Evolutionary conservation across 139 green algal species (phyloP).

Genomic region (Coccomyxa sp.): DNA sequence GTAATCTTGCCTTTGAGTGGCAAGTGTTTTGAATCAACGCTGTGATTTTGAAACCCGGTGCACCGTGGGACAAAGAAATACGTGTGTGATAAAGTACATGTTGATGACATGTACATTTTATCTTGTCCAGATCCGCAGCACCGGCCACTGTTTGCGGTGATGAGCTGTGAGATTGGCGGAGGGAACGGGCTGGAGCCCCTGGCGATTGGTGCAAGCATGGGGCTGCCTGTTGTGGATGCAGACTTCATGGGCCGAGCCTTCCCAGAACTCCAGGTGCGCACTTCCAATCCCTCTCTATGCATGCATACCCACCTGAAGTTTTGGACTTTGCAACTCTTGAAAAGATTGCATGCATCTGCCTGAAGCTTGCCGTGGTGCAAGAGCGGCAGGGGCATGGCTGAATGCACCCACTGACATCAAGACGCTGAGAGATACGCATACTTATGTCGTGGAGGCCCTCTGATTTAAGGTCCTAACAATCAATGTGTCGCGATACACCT

Average conservation of each 20-base stretch:
- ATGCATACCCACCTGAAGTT: neutral
- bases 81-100: too few relatives aligned
- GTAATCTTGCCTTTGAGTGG: too few relatives aligned
- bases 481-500: too few relatives aligned
- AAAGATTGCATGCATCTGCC: neutral
- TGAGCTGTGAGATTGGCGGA: constrained; percentile 41
- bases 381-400: too few relatives aligned
- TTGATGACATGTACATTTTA: neutral
- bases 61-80: too few relatives aligned
- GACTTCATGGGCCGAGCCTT: constrained; percentile 50
- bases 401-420: too few relatives aligned
- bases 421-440: too few relatives aligned
- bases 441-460: too few relatives aligned
- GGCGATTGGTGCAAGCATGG: constrained; percentile 17
- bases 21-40: too few relatives aligned
- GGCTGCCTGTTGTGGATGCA: constrained; percentile 38
- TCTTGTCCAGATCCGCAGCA: neutral
- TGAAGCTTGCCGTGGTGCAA: neutral
- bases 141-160: constrained; percentile 14
- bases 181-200: constrained; percentile 43
- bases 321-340: neutral
- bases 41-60: too few relatives aligned
- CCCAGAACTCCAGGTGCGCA: constrained; percentile 38
- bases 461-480: too few relatives aligned
- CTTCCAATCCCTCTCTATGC: neutral